Conservation (phyloP, 345 rosid species). For the Ricinus communis region DNA sequence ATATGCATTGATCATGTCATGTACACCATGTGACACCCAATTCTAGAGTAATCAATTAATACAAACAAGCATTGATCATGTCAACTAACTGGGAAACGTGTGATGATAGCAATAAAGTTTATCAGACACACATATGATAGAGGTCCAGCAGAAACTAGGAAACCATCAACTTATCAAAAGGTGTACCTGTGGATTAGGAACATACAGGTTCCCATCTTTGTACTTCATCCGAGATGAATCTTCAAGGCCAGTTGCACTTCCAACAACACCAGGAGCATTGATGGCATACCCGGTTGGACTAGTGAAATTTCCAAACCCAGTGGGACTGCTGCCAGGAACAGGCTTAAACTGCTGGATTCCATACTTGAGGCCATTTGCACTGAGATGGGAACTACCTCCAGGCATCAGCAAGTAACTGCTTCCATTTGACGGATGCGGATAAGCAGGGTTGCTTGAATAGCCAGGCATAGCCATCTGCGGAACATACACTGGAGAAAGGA, state of each 20-base stretch:
- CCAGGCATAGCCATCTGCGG: constrained; percentile 93
- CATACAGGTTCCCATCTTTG: constrained; percentile 76
- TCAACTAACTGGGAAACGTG: neutral
- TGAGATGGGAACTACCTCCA: constrained; percentile 73
- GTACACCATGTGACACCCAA: neutral
- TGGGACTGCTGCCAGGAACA: constrained; percentile 58
- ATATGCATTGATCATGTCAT: neutral
- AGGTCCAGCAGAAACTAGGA: neutral
- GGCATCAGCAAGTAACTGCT: constrained; percentile 85
- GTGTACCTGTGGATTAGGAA: constrained; percentile 82
- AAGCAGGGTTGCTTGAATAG: constrained; percentile 73
- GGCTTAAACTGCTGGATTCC: constrained; percentile 87
- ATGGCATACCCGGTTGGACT: constrained; percentile 65
- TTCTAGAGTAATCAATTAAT: neutral
- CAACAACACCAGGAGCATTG: constrained; percentile 74
- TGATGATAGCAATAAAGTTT: too few species aligned
- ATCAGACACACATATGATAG: neutral
- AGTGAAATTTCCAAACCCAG: constrained; percentile 57
- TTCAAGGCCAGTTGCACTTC: constrained; percentile 70
- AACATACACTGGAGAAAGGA: constrained; percentile 73
- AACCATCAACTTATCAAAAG: neutral
- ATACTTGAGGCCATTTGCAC: constrained; percentile 73
- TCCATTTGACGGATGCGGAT: constrained; percentile 85
- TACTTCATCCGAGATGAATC: constrained; percentile 84
- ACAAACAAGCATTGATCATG: neutral